These are phyloP conservation scores for Schwanniomyces vanrijiae DNA, from an alignment of 805 yeast genomes.

Conservation along the genomic window DNA sequence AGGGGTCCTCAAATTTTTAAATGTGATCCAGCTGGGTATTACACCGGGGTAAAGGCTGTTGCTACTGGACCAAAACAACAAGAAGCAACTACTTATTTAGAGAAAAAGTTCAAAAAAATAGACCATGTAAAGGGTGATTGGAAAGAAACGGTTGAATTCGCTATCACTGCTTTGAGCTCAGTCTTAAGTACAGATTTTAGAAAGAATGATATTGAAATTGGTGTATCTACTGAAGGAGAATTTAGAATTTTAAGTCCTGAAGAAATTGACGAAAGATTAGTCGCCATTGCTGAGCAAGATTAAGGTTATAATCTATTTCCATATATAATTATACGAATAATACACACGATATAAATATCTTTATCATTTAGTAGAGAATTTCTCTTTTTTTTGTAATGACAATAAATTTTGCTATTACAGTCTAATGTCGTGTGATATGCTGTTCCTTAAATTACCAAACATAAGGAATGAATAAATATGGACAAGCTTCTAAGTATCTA, in stretches of 20 bases:
- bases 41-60: conserved; percentile 84
- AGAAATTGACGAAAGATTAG: conserved; percentile 91
- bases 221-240: conserved; percentile 74
- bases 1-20: conserved; percentile 86
- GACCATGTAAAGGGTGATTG: conserved; percentile 75
- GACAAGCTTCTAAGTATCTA: conserved; percentile 80
- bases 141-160: conserved; percentile 87
- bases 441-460: conserved; percentile 47
- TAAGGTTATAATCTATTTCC: conserved; percentile 24
- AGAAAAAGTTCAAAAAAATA: conserved; percentile 79
- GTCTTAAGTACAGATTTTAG: conserved; percentile 91
- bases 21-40: conserved; percentile 98
- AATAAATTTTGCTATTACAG: neutral
- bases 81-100: conserved; percentile 86
- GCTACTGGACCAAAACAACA: conserved; percentile 98
- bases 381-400: too few species aligned
- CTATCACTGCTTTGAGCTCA: conserved; percentile 80
- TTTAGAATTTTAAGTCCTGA: conserved; percentile 76
- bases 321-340: neutral
- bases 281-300: conserved; percentile 95
- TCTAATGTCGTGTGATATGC: neutral
- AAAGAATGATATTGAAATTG: conserved; percentile 90
- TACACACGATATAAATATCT: neutral
- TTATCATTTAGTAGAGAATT: neutral
- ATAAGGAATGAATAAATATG: conserved; percentile 88